Evolutionary conservation across 345 rosid genomes (phyloP), one percentile per base, ranked within the genome.

Genomic region (Acer saccharum): DNA sequence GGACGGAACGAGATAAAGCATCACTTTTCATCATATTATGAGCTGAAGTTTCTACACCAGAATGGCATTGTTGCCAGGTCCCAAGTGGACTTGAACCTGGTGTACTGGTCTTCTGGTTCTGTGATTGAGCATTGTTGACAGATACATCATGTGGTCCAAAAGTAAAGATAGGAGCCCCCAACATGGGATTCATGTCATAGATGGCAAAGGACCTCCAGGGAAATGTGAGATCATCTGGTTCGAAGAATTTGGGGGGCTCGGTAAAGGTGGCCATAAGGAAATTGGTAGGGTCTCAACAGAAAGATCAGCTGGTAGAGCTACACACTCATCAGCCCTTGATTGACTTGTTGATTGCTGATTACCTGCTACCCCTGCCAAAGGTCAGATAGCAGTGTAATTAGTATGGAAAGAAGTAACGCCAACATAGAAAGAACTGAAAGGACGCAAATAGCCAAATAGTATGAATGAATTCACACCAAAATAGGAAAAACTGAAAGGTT

Each of bases 261-360:
- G 89, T 64, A 89, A 79, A 32, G 93, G 84, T 61, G 97, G 92
- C 99, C 98, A 97, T 74, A 91, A 50, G 71, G 98, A 89, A 62
- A 94, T 87, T 62, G 98, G 98, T 10, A 88, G 88, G 18, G 87
- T 97, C 73, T 97, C 99, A 67, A 94, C 93, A 69, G 98, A 93
- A 54, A 97, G 98, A 86, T 97, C 99, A 68, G 96, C 98, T 23
- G 98, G 99, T 69, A 97, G 97, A 74, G 99, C 85, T 55, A 96
- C 93, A 83, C 98, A 86, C 80, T 97, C 97, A 84, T 94, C 99
- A 41, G 86, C 89, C 79, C 87, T 91, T 52, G 94, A 87, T 73
- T 80, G 93, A 86, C 87, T 83, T 73, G 86, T 84, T 35, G 80
- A 73, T 12, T 86, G 85, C 79, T 88, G 87, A 80, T 85, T 89